Conservation (phyloP, 202 grass and related monocot genomes). For the Dendrocalamus latiflorus region DNA sequence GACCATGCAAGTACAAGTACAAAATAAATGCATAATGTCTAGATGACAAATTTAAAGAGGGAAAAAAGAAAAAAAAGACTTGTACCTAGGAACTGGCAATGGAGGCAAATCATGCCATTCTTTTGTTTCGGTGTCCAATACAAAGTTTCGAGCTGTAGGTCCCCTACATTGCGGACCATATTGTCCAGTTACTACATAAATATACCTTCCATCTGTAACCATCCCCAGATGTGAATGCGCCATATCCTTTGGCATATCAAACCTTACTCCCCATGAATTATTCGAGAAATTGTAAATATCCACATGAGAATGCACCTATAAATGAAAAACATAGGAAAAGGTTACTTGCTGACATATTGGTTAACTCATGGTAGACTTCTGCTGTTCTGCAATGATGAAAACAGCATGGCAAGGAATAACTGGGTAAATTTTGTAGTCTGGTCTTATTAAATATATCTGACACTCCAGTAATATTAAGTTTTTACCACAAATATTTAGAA, state of each 20-base stretch:
- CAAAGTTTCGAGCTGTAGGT: slow-evolving; percentile 85
- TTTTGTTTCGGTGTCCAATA: slow-evolving; percentile 82
- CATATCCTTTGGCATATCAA: slow-evolving; percentile 97
- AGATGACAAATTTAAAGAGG: neutral
- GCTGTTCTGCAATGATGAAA: neutral
- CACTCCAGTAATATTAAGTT: neutral
- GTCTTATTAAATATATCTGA: neutral
- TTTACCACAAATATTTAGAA: neutral
- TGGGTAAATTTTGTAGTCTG: neutral
- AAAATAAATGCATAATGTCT: neutral
- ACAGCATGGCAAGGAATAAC: neutral
- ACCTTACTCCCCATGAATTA: slow-evolving; percentile 85
- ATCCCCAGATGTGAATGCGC: slow-evolving; percentile 99
- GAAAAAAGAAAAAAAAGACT: neutral
- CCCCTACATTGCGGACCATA: slow-evolving; percentile 95
- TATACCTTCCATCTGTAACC: slow-evolving; percentile 89
- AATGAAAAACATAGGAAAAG: neutral
- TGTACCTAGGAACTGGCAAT: slow-evolving; percentile 85
- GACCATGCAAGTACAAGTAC: slow-evolving; percentile 13
- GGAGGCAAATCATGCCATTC: slow-evolving; percentile 77
- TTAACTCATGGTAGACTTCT: slow-evolving; percentile 8
- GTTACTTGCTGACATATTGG: neutral
- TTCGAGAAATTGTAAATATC: slow-evolving; percentile 93
- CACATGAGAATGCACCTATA: slow-evolving; percentile 93
- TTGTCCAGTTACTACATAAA: slow-evolving; percentile 92